phyloP scores from a whole-genome alignment of 257 asterid species.

The Penstemon eatonii region DNA sequence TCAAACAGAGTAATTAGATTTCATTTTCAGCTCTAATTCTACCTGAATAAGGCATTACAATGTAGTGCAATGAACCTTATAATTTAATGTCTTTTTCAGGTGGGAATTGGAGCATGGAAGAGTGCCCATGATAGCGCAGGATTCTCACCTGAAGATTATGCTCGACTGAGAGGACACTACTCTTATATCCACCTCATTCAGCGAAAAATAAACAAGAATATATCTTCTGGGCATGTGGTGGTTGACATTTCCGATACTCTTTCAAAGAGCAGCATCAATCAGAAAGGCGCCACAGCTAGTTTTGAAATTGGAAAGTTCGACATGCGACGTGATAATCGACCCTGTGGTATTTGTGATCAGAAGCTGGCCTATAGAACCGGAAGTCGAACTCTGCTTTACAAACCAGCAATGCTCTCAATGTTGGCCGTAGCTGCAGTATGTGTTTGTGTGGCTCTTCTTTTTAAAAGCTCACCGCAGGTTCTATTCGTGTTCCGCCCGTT shows the following conservation, averaged over 20 bases:
- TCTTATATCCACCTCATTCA: slow-evolving; percentile 71
- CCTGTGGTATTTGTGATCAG: slow-evolving; percentile 53
- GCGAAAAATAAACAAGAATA: slow-evolving; percentile 60
- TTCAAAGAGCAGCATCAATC: slow-evolving; percentile 37
- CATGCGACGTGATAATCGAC: slow-evolving; percentile 26
- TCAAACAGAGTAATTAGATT: no score
- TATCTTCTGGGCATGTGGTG: slow-evolving; percentile 45
- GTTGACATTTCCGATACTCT: slow-evolving; percentile 48
- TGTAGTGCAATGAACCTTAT: not conserved
- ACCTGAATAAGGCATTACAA: not conserved
- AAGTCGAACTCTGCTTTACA: slow-evolving; percentile 48
- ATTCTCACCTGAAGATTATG: slow-evolving; percentile 74
- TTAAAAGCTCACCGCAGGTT: slow-evolving; percentile 69
- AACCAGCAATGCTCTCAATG: slow-evolving; percentile 78
- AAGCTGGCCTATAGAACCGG: slow-evolving; percentile 39
- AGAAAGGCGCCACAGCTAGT: slow-evolving; percentile 39
- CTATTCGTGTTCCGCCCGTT: slow-evolving; percentile 65
- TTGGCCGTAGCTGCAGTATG: slow-evolving; percentile 80
- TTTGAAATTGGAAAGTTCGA: slow-evolving; percentile 43
- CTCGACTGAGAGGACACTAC: slow-evolving; percentile 78
- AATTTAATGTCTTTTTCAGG: slow-evolving; percentile 36
- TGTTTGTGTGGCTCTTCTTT: slow-evolving; percentile 78
- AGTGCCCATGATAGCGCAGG: slow-evolving; percentile 65
- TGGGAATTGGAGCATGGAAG: slow-evolving; percentile 76
- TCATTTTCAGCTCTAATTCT: not conserved